Conservation (phyloP, 768 basidiomycete species). For the Mycena floridula region DNA sequence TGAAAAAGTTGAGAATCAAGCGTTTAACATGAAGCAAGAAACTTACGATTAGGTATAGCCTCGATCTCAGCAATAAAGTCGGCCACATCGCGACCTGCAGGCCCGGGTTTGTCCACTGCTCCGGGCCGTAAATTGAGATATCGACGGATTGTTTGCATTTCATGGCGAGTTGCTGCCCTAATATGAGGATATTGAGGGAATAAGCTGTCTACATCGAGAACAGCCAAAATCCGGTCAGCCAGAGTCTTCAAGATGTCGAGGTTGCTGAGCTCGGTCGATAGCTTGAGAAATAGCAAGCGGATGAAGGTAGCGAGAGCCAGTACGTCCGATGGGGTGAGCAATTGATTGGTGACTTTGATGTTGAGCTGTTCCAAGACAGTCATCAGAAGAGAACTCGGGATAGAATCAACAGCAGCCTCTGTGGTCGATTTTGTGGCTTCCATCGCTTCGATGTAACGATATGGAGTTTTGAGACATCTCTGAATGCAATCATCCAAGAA, state of each 20-base stretch:
- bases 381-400: conserved; percentile 73
- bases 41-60: not conserved
- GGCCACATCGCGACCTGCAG: no score
- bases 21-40: not conserved
- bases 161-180: conserved; percentile 34
- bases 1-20: no score
- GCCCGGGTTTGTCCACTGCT: no score
- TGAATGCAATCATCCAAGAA: conserved; percentile 88
- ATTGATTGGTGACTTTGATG: conserved; percentile 55
- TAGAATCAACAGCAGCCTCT: conserved; percentile 17
- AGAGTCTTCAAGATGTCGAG: conserved; percentile 30
- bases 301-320: conserved; percentile 59
- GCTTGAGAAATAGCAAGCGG: conserved; percentile 52
- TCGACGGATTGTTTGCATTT: conserved; percentile 33
- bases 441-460: conserved; percentile 78
- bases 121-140: conserved; percentile 18
- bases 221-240: conserved; percentile 28
- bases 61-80: not conserved
- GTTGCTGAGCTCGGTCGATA: conserved; percentile 50
- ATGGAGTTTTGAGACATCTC: conserved; percentile 75
- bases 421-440: conserved; percentile 12
- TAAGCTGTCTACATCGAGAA: conserved; percentile 21
- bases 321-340: conserved; percentile 52
- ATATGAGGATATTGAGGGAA: conserved; percentile 28
- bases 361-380: conserved; percentile 73